A percentile compares a stretch with the other conserved stretches of the same genome.
These are phyloP conservation scores for Aegilops sharonensis DNA, from an alignment of 176 grass and related monocot genomes.

Conservation along the genomic window DNA sequence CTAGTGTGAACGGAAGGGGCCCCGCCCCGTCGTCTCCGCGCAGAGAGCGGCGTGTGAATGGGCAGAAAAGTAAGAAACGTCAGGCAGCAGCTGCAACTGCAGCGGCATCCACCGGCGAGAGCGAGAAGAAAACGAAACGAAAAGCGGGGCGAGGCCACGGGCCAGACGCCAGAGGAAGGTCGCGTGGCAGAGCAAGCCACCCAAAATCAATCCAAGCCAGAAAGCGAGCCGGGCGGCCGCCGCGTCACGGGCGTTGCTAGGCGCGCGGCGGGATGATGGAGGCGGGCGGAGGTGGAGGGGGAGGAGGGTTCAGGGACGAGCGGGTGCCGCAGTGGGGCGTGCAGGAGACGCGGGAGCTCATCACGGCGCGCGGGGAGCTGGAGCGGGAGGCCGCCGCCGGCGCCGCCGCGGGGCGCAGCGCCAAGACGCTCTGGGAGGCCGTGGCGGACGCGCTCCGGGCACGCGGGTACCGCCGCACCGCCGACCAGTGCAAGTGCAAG, in stretches of 20 bases:
- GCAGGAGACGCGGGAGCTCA: constrained; percentile 84
- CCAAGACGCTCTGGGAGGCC: constrained; percentile 81
- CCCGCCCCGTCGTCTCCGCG: background rate
- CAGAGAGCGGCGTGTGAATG: constrained; percentile 44
- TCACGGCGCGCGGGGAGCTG: constrained; percentile 61
- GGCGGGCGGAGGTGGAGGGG: constrained; percentile 30
- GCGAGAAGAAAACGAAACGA: constrained; percentile 21
- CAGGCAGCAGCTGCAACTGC: constrained; percentile 26
- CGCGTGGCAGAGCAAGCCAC: constrained; percentile 21
- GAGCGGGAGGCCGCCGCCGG: constrained; percentile 55
- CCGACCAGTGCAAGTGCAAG: constrained; percentile 99
- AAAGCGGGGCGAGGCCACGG: constrained; percentile 24
- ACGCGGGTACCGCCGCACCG: constrained; percentile 63
- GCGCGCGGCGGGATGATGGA: constrained; percentile 38
- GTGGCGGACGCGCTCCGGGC: constrained; percentile 54
- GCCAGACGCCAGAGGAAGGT: background rate
- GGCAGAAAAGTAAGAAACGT: constrained; percentile 42
- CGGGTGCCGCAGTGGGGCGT: constrained; percentile 70
- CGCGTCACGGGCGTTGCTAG: background rate
- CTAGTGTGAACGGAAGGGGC: constrained; percentile 35
- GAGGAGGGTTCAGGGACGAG: constrained; percentile 44
- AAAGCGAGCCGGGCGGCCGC: background rate
- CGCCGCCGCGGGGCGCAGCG: constrained; percentile 46
- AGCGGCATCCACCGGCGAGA: constrained; percentile 41
- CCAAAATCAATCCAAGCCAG: constrained; percentile 13